phyloP scores from a whole-genome alignment of 1,284 basidiomycete species.

The Pisolithus thermaeus region DNA sequence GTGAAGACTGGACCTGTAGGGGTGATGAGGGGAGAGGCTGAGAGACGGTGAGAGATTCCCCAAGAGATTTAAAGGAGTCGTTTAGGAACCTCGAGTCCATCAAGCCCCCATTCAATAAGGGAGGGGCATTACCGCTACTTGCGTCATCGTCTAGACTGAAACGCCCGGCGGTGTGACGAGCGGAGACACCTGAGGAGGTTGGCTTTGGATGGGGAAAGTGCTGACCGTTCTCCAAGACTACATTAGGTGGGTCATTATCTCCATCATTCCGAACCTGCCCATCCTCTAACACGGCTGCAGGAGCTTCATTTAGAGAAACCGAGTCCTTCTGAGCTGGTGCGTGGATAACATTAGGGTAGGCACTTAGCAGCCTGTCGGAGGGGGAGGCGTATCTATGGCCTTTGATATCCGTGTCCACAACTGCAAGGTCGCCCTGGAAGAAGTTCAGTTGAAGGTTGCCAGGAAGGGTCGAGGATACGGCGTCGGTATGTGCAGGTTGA shows the following conservation, averaged over 20 bases:
- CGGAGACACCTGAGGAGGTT: constrained; percentile 37
- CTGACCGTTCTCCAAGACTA: constrained; percentile 27
- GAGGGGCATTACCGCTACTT: constrained; percentile 23
- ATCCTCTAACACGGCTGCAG: constrained; percentile 13
- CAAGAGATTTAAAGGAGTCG: constrained; percentile 28
- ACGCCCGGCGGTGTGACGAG: constrained; percentile 43
- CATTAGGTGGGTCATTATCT: constrained; percentile 13
- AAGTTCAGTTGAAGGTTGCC: constrained; percentile 30
- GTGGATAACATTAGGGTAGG: too few species aligned
- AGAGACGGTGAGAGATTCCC: constrained; percentile 15
- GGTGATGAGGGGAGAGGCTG: constrained; percentile 19
- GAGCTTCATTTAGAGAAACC: constrained; percentile 5
- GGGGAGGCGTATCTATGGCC: constrained; percentile 55
- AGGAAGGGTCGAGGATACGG: constrained; percentile 25
- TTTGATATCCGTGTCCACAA: constrained; percentile 53
- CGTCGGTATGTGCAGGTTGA: constrained; percentile 38
- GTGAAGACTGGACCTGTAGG: constrained; percentile 21
- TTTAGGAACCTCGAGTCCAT: constrained; percentile 24
- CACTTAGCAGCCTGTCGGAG: constrained; percentile 17
- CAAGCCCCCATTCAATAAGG: constrained; percentile 28
- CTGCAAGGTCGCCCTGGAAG: constrained; percentile 49
- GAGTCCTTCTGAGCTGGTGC: neutral
- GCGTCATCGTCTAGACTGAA: constrained; percentile 42
- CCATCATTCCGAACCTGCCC: constrained; percentile 21
- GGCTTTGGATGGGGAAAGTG: constrained; percentile 30